Evolutionary conservation across 805 yeast species (phyloP).

Genomic region (Ogataea thermomethanolica): DNA sequence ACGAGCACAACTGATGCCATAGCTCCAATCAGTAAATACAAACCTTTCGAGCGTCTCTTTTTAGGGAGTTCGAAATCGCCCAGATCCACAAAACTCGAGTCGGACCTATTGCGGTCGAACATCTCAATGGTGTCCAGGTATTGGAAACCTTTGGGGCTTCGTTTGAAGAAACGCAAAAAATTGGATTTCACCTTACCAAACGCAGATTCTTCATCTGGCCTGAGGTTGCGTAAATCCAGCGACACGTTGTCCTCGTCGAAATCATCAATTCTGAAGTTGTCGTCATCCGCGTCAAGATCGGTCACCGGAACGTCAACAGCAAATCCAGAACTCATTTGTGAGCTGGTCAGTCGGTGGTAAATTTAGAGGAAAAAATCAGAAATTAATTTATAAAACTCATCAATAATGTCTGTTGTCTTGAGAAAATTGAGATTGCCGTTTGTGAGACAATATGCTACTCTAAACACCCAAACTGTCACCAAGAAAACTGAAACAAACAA

Average conservation of each 20-base stretch:
- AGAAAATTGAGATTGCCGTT: slow-evolving; percentile 1
- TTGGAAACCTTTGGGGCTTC: slow-evolving; percentile 11
- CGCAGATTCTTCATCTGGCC: slow-evolving; percentile 4
- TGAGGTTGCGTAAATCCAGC: slow-evolving; percentile 10
- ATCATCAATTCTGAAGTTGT: slow-evolving; percentile 26
- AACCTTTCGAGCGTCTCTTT: slow-evolving; percentile 8
- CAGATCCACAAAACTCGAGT: slow-evolving; percentile 22
- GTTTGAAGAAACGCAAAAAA: slow-evolving; percentile 5
- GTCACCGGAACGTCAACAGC: slow-evolving; percentile 52
- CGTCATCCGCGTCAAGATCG: slow-evolving; percentile 44
- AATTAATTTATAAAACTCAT: not conserved
- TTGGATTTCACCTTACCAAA: slow-evolving; percentile 10
- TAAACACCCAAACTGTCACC: slow-evolving; percentile 32
- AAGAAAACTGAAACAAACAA: slow-evolving; percentile 61
- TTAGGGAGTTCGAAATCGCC: slow-evolving; percentile 9
- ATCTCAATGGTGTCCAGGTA: slow-evolving; percentile 28
- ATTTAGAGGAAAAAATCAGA: slow-evolving; percentile 1
- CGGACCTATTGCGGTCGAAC: slow-evolving; percentile 25
- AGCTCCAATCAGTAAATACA: slow-evolving; percentile 6
- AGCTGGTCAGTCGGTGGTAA: not conserved
- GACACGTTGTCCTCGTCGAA: slow-evolving; percentile 18
- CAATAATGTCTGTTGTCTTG: not conserved
- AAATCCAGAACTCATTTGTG: slow-evolving; percentile 15
- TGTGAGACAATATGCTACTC: slow-evolving; percentile 34
- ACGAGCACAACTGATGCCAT: not conserved